Evolutionary conservation across 768 basidiomycete genomes (phyloP), one percentile per base, ranked within the genome.

Genomic region (Phylloporus scabripes): DNA sequence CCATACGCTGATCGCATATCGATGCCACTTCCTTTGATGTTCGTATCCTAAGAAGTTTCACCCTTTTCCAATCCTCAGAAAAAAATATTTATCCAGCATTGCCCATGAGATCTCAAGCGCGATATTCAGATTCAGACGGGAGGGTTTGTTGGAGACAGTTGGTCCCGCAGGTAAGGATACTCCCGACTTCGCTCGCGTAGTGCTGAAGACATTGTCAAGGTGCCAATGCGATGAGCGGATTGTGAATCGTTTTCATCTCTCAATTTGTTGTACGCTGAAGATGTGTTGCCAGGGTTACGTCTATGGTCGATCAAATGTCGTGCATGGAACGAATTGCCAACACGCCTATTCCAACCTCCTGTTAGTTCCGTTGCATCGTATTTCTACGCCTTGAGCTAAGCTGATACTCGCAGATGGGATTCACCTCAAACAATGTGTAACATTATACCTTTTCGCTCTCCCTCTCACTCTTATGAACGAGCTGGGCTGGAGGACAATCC

Each of bases 351-450:
- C 90, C 88, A 17, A 69, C 79, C 34, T 84, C 84, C 33, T 90
- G 84, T 86, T 52, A 32, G 81, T 65, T 26, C 37, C 46, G 32
- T 24, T 44, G 28, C 36, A 49, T 39, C 18, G 10, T 29, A 5
- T 37, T 42, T 34, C 55, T 42, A 8, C 20, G n/a, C 39, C 43
- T 0, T 28, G 32, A 48, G 23, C 57, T 64, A 15, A 60, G 20
- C 23, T 38, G 39, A 28, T 41, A n/a, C 36, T 45, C 60, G 56
- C 49, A 87, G 86, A 92, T 58, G 82, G 87, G 34, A 86, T 97
- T 51, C 93, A 96, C 67, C 72, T 95, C 60, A 94, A 95, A 65
- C 94, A 97, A 82, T 90, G 87, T 55, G 89, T 95, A n/a, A 85
- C 87, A 2, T 69, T 95, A 1, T 96, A 95, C 70, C 80, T 98